Evolutionary conservation across 1,284 basidiomycete genomes (phyloP).

Genomic region (Neolentinus lepideus): DNA sequence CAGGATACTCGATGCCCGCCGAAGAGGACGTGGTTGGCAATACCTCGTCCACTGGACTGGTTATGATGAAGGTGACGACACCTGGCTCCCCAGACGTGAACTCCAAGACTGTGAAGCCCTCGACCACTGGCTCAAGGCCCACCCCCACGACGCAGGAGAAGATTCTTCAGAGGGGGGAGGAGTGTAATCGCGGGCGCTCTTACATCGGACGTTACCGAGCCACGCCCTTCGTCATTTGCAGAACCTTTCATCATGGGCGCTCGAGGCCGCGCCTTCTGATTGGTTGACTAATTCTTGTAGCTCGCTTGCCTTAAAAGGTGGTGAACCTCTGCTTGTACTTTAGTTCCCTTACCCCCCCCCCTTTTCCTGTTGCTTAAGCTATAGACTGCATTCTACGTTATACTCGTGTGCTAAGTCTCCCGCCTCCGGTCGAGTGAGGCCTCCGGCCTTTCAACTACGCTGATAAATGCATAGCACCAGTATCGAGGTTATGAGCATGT

Average conservation of each 20-base stretch:
- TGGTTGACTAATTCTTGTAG: not conserved
- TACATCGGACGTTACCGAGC: no score
- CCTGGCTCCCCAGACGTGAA: slow-evolving; percentile 1
- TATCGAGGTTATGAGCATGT: no score
- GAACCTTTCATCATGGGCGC: not conserved
- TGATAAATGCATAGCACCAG: no score
- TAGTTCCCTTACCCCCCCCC: not conserved
- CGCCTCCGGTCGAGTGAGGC: not conserved
- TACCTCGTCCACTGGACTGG: slow-evolving; percentile 4
- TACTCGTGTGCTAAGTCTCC: not conserved
- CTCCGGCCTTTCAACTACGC: not conserved
- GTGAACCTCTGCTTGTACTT: not conserved
- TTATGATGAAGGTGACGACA: slow-evolving; percentile 2
- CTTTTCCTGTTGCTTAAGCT: not conserved
- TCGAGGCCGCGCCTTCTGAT: not conserved
- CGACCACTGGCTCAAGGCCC: no score
- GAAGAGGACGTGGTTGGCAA: slow-evolving; percentile 4
- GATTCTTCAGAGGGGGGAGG: no score
- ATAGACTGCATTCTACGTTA: not conserved
- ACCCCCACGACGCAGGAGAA: no score
- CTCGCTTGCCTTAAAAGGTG: not conserved
- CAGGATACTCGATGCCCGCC: slow-evolving; percentile 5
- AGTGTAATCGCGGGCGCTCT: not conserved
- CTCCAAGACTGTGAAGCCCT: no score
- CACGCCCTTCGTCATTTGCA: not conserved